Percentiles rank a stretch among this genome's conserved stretches.
Conservation (phyloP, 2,329 filamentous ascomycete genomes). For the Venturia nashicola region DNA sequence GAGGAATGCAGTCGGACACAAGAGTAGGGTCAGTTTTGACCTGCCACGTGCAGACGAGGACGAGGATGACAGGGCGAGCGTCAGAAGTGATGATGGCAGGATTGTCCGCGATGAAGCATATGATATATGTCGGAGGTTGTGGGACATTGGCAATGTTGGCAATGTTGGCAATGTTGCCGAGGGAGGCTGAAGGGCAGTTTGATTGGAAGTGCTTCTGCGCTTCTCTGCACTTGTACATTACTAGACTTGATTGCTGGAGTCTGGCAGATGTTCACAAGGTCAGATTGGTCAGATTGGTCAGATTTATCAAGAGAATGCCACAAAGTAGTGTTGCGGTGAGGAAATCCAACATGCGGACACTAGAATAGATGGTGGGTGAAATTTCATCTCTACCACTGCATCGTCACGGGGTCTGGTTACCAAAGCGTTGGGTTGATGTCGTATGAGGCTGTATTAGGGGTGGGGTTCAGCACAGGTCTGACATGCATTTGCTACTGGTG, state of each 20-base stretch:
- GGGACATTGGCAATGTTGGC: slow-evolving; percentile 10
- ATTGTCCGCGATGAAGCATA: slow-evolving; percentile 8
- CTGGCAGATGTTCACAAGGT: neutral
- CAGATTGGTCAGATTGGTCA: neutral
- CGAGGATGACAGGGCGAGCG: neutral
- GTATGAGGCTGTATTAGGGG: neutral
- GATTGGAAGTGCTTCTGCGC: neutral
- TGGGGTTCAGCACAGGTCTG: neutral
- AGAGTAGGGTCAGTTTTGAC: slow-evolving; percentile 10
- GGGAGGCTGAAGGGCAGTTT: neutral
- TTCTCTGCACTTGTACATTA: neutral
- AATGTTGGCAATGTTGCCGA: slow-evolving; percentile 7
- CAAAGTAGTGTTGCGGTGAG: neutral
- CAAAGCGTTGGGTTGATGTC: neutral
- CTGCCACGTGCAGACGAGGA: slow-evolving; percentile 7
- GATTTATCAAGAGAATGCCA: neutral
- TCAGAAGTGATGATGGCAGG: neutral
- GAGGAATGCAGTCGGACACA: neutral
- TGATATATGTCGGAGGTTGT: slow-evolving; percentile 11
- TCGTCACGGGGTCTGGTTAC: neutral
- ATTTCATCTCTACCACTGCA: neutral
- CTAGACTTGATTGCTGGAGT: neutral
- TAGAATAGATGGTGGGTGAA: neutral
- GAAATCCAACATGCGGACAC: neutral
- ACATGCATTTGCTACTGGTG: no score